Conservation (phyloP, 73 alveolate genomes). For the Paramecium caudatum region DNA sequence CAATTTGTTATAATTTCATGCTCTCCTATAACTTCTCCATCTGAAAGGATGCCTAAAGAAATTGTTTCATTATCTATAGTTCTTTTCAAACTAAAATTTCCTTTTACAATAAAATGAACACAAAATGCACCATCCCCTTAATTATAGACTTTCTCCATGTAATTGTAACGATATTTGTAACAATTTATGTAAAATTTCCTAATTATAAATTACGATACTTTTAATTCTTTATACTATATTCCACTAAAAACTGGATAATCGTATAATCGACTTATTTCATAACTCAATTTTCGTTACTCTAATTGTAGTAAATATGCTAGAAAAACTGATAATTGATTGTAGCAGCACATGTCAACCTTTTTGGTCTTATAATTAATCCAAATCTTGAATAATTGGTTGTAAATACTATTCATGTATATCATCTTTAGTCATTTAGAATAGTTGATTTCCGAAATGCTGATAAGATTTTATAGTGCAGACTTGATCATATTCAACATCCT, state of each 20-base stretch:
- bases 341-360: constrained; percentile 5
- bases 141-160: constrained; percentile 1
- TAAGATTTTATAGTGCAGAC: neutral
- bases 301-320: neutral
- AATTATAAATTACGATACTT: constrained; percentile 1
- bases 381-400: neutral
- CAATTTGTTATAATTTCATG: neutral
- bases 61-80: neutral
- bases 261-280: constrained; percentile 45
- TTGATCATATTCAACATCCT: constrained; percentile 25
- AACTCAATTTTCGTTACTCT: neutral
- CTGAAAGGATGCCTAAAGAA: neutral
- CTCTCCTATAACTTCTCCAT: constrained; percentile 27
- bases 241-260: constrained; percentile 23
- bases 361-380: constrained; percentile 6
- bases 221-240: constrained; percentile 23
- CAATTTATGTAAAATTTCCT: constrained; percentile 39
- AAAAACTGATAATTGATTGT: neutral
- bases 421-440: neutral
- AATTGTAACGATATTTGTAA: neutral
- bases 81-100: neutral
- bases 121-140: constrained; percentile 9
- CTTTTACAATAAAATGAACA: neutral
- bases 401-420: constrained; percentile 22
- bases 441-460: constrained; percentile 28